phyloP scores from a whole-genome alignment of 176 grass and related monocot species.

The Musa acuminata region DNA sequence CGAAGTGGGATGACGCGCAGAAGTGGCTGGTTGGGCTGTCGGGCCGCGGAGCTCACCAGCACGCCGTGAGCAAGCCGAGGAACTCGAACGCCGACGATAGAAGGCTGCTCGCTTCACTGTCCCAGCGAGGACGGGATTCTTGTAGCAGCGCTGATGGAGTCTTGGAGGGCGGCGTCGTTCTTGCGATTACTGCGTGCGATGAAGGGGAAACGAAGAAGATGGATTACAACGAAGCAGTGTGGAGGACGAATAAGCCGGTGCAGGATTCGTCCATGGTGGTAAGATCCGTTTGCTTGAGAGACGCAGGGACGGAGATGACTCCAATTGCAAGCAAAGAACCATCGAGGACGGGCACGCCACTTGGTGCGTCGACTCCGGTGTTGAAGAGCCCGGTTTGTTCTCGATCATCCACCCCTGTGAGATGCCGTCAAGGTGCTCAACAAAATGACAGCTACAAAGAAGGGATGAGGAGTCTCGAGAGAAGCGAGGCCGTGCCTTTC shows the following conservation, averaged over 20 bases:
- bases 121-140: slow-evolving; percentile 71
- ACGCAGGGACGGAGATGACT: slow-evolving; percentile 96
- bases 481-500: slow-evolving; percentile 1
- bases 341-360: slow-evolving; percentile 70
- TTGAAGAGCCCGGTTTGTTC: slow-evolving; percentile 59
- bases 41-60: slow-evolving; percentile 26
- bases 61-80: slow-evolving; percentile 39
- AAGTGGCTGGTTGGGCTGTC: slow-evolving; percentile 82
- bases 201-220: slow-evolving; percentile 80
- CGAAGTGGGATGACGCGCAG: slow-evolving; percentile 97
- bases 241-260: slow-evolving; percentile 1
- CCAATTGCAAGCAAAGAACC: slow-evolving; percentile 96
- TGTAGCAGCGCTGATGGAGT: slow-evolving; percentile 80
- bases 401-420: slow-evolving; percentile 49
- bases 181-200: slow-evolving; percentile 26
- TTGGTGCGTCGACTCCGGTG: slow-evolving; percentile 63
- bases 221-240: slow-evolving; percentile 29
- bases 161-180: slow-evolving; percentile 41
- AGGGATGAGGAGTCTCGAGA: slow-evolving; percentile 20
- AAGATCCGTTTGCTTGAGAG: slow-evolving; percentile 58
- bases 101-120: slow-evolving; percentile 47
- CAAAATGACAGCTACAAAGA: slow-evolving; percentile 18
- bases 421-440: slow-evolving; percentile 1
- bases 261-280: slow-evolving; percentile 15
- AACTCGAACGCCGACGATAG: slow-evolving; percentile 81